A percentile compares a stretch with the other conserved stretches of the same genome.
These are phyloP conservation scores for Geotrichum phurueaensis DNA, from an alignment of 1,139 yeast species.

Conservation along the genomic window DNA sequence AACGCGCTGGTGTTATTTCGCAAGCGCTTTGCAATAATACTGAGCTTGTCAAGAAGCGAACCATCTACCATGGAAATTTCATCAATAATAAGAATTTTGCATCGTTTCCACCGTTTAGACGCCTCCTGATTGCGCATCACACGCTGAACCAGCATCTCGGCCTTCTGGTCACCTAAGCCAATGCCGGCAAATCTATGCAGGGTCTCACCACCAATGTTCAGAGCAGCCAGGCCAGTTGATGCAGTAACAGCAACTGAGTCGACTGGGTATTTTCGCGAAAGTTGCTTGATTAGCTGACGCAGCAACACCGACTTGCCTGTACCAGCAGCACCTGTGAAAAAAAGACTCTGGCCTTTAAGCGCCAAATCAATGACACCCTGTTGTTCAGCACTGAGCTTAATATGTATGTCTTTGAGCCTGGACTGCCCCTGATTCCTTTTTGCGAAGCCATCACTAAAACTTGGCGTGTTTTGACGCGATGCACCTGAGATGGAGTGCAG, in stretches of 20 bases:
- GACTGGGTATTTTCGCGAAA: constrained; percentile 36
- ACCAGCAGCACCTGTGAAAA: constrained; percentile 95
- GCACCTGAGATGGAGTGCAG: neutral
- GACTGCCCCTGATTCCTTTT: neutral
- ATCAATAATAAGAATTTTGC: constrained; percentile 66
- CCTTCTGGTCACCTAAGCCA: constrained; percentile 59
- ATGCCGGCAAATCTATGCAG: constrained; percentile 72
- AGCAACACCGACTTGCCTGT: constrained; percentile 86
- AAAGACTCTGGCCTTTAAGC: constrained; percentile 46
- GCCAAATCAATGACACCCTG: constrained; percentile 51
- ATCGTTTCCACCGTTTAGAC: constrained; percentile 51
- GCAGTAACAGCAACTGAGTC: constrained; percentile 75
- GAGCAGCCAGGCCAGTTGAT: constrained; percentile 87
- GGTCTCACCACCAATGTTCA: constrained; percentile 79
- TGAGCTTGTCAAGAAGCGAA: constrained; percentile 55
- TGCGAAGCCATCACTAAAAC: neutral
- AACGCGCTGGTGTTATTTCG: constrained; percentile 37
- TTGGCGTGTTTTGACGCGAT: neutral
- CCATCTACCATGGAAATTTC: constrained; percentile 84
- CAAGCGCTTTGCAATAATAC: constrained; percentile 51
- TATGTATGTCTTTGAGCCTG: neutral
- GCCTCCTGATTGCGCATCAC: constrained; percentile 42
- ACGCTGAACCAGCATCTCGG: constrained; percentile 40
- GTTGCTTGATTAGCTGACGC: constrained; percentile 47
- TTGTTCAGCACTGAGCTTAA: constrained; percentile 41